A percentile compares a stretch with the other conserved stretches of the same genome.
Evolutionary conservation across 768 basidiomycete genomes (phyloP).

Genomic region (Tulasnella sp.): DNA sequence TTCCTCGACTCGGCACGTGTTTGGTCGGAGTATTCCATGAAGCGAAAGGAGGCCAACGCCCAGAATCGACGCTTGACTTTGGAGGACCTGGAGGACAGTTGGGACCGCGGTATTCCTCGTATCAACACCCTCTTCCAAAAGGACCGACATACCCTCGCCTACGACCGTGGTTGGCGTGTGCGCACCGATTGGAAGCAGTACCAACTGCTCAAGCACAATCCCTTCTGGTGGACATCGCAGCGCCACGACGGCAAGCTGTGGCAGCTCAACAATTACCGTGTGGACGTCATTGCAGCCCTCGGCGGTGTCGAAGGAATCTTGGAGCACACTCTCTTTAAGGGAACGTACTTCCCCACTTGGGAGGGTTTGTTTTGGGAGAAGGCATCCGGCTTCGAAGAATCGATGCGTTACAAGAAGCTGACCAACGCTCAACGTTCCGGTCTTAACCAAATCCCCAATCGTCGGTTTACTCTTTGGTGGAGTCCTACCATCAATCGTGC

Average conservation of each 20-base stretch:
- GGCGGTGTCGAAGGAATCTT: conserved; percentile 95
- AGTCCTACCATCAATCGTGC: conserved; percentile 98
- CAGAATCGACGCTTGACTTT: conserved; percentile 94
- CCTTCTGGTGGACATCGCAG: conserved; percentile 99
- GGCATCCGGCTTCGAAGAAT: conserved; percentile 92
- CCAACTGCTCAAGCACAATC: conserved; percentile 86
- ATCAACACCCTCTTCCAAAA: conserved; percentile 99
- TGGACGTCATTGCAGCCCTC: conserved; percentile 96
- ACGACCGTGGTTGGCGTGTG: conserved; percentile 90
- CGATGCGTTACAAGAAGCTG: conserved; percentile 90
- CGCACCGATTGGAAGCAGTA: conserved; percentile 98
- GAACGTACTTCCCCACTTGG: conserved; percentile 97
- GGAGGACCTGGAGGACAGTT: conserved; percentile 96
- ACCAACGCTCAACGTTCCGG: conserved; percentile 98
- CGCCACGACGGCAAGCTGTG: conserved; percentile 93
- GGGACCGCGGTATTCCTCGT: conserved; percentile 97
- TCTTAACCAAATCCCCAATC: conserved; percentile 95
- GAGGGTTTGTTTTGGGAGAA: conserved; percentile 99
- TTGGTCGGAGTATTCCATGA: conserved; percentile 99
- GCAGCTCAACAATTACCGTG: conserved; percentile 97
- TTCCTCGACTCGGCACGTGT: conserved; percentile 97
- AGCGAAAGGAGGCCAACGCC: conserved; percentile 98
- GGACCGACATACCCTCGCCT: conserved; percentile 92
- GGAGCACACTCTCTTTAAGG: conserved; percentile 95
- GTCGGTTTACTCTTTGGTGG: conserved; percentile 99